Evolutionary conservation across 2,329 filamentous ascomycete genomes (phyloP), one percentile per base, ranked within the genome.

Genomic region (Clathrospora elynae): DNA sequence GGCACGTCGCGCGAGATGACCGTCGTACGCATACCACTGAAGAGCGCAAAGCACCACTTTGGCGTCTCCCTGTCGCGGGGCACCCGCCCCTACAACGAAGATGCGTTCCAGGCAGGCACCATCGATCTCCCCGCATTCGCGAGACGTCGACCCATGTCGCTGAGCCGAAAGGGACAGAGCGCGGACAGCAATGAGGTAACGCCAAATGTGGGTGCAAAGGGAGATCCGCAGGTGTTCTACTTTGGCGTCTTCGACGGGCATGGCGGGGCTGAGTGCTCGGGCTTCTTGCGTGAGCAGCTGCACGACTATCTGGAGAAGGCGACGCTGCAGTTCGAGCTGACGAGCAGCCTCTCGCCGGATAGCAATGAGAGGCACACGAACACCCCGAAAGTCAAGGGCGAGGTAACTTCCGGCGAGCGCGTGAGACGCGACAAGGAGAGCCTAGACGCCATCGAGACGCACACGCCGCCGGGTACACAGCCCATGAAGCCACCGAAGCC

Each of bases 161-260:
- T 84, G 47, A 82, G 77, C 14, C 55, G 72, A 20, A 66, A 49
- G 51, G 53, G 57, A 25, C 51, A 59, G n/a, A 51, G 57, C 25
- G 52, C 36, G 9, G 45, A 56, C 33, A 53, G 51, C 16, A 80
- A 76, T 49, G 83, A 83, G 70, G 84, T 80, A 35, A 88, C 81
- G 16, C 82, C 78, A 7, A 88, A 89, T 5, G 87, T 88, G 44
- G 87, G 85, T 53, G 83, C 87, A 2, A 87, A 83, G 51, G 92
- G 92, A 2, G 92, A 97, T 64, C 92, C 92, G 1, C 92, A 97
- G 67, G 86, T 97, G 22, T 99, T 99, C 71, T 99, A 97, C 71
- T 99, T 96, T 77, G 91, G 83, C 1, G 85, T 97, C 1, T 99
- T 97, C 63, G 93, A 99, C 70, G 93, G 93, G 2, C 93, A 99